Percentiles rank a stretch among this genome's conserved stretches.
phyloP scores from a whole-genome alignment of 495 filamentous ascomycete genomes.

The Penicillium waksmanii region DNA sequence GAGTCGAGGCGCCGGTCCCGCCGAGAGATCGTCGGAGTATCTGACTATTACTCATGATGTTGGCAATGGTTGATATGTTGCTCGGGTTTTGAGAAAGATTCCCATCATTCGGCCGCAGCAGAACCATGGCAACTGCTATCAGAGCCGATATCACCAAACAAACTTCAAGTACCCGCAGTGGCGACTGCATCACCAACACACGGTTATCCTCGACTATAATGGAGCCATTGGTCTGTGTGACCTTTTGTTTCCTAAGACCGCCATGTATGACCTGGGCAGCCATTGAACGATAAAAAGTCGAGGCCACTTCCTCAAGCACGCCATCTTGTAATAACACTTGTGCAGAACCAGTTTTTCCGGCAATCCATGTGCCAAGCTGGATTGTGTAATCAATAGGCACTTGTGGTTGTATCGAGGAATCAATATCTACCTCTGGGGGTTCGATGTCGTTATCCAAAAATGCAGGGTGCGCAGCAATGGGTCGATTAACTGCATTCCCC shows the following conservation, averaged over 20 bases:
- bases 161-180: slow-evolving; percentile 14
- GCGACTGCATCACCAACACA: slow-evolving; percentile 10
- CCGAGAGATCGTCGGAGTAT: background rate
- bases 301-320: slow-evolving; percentile 1
- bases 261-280: slow-evolving; percentile 17
- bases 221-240: slow-evolving; percentile 2
- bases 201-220: slow-evolving; percentile 11
- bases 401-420: no score
- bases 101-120: background rate
- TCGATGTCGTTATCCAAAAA: background rate
- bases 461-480: background rate
- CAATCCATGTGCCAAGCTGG: slow-evolving; percentile 9
- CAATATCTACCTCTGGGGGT: no score
- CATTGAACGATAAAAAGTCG: slow-evolving; percentile 15
- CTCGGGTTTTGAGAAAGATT: slow-evolving; percentile 9
- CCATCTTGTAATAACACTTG: slow-evolving; percentile 3
- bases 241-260: background rate
- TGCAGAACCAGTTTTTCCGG: background rate
- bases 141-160: slow-evolving; percentile 5
- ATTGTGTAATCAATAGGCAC: background rate
- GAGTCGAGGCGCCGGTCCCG: background rate
- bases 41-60: slow-evolving; percentile 10
- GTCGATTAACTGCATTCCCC: background rate
- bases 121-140: slow-evolving; percentile 4
- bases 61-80: slow-evolving; percentile 13